Percentiles rank a stretch among this genome's conserved stretches.
phyloP scores from a whole-genome alignment of 139 green algal species.

The Micromonas commoda region DNA sequence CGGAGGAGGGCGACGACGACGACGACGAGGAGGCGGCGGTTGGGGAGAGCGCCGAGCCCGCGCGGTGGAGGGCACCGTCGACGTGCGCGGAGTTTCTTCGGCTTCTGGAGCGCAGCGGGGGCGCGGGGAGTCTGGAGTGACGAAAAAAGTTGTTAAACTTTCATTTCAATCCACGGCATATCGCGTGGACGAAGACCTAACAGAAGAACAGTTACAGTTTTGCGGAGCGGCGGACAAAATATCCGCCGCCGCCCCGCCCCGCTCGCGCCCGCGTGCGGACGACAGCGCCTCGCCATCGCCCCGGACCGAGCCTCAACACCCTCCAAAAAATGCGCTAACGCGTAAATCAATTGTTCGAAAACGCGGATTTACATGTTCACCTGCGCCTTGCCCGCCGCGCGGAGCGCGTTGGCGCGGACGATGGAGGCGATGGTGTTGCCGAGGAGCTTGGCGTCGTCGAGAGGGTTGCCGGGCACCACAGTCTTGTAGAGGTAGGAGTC shows the following conservation, averaged over 20 bases:
- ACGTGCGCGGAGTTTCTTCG: background rate
- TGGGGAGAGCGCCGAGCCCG: background rate
- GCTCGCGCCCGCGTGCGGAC: too few species aligned
- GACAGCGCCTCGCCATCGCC: too few species aligned
- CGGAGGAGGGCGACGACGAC: background rate
- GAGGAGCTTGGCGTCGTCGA: constrained; percentile 95
- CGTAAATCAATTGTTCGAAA: background rate
- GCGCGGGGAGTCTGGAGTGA: too few species aligned
- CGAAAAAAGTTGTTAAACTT: background rate
- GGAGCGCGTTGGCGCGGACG: constrained; percentile 88
- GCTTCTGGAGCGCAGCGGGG: background rate
- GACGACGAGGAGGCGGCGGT: background rate
- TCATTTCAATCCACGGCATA: background rate
- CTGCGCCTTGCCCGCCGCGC: constrained; percentile 27
- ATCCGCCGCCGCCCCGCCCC: too few species aligned
- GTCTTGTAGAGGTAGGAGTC: constrained; percentile 99
- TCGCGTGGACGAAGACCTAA: too few species aligned
- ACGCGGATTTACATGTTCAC: background rate
- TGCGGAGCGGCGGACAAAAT: too few species aligned
- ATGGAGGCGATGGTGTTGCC: constrained; percentile 78
- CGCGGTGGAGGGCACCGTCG: too few species aligned
- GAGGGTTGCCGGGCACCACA: constrained; percentile 94
- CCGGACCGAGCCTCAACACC: too few species aligned
- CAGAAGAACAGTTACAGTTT: too few species aligned
- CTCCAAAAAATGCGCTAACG: background rate